Evolutionary conservation across 805 yeast species (phyloP).

Genomic region (Nematodospora valgi): DNA sequence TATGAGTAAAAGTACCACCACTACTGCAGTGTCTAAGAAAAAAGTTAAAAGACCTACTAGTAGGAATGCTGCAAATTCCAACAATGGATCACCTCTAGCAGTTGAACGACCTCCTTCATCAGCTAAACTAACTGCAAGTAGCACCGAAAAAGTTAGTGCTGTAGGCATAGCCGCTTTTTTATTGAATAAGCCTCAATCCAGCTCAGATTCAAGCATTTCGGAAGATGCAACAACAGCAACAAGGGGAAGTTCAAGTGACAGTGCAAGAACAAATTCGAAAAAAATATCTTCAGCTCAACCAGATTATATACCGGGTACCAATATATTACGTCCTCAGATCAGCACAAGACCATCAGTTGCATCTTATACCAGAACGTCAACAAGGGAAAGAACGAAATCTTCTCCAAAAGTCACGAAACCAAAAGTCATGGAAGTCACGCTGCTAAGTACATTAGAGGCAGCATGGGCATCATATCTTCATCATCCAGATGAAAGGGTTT

Average conservation of each 20-base stretch:
- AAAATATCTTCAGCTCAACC: slow-evolving; percentile 30
- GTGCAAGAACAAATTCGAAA: slow-evolving; percentile 17
- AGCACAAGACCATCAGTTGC: slow-evolving; percentile 25
- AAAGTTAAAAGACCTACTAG: slow-evolving; percentile 8
- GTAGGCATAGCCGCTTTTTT: slow-evolving; percentile 43
- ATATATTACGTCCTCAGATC: slow-evolving; percentile 50
- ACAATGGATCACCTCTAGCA: slow-evolving; percentile 1
- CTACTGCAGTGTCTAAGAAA: slow-evolving; percentile 8
- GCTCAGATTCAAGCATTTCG: slow-evolving; percentile 19
- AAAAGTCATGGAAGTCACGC: slow-evolving; percentile 36
- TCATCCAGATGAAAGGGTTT: slow-evolving; percentile 57
- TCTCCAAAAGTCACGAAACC: slow-evolving; percentile 18
- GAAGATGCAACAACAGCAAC: slow-evolving; percentile 17
- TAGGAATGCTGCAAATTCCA: background rate
- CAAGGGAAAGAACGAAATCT: slow-evolving; percentile 11
- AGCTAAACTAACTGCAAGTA: slow-evolving; percentile 1
- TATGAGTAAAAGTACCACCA: slow-evolving; percentile 10
- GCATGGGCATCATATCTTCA: slow-evolving; percentile 56
- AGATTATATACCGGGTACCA: slow-evolving; percentile 59
- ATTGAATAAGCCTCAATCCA: slow-evolving; percentile 27
- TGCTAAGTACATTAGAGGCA: slow-evolving; percentile 51
- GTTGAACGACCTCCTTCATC: background rate
- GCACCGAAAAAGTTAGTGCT: slow-evolving; percentile 21
- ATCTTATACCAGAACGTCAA: slow-evolving; percentile 17
- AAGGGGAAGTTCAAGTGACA: slow-evolving; percentile 5